Conservation (phyloP, 1,139 yeast genomes). For the Lodderomyces oxycetoniae region DNA sequence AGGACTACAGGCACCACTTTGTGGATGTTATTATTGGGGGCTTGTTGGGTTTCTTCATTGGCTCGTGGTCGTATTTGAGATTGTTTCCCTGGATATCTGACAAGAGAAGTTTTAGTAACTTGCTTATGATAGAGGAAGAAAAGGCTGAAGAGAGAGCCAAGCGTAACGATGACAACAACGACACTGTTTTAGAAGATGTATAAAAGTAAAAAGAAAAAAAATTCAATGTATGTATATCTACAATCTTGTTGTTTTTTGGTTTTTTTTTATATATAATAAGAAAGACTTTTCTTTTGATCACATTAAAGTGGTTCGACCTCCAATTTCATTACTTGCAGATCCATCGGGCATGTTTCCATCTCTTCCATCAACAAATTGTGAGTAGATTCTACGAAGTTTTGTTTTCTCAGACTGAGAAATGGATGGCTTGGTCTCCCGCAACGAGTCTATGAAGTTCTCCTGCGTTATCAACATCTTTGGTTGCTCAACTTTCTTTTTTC, state of each 20-base stretch:
- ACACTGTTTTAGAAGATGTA: constrained; percentile 1
- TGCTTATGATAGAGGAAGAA: constrained; percentile 16
- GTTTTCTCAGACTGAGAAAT: constrained; percentile 68
- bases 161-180: not conserved
- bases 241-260: not conserved
- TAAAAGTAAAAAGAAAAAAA: not conserved
- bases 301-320: constrained; percentile 77
- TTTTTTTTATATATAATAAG: no score
- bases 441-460: constrained; percentile 57
- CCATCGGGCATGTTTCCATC: constrained; percentile 92
- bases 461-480: constrained; percentile 39
- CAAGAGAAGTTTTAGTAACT: constrained; percentile 23
- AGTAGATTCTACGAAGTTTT: constrained; percentile 62
- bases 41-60: constrained; percentile 41
- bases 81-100: constrained; percentile 28
- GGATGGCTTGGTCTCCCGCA: constrained; percentile 79
- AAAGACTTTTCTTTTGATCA: constrained; percentile 19
- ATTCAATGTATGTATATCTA: not conserved
- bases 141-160: constrained; percentile 9
- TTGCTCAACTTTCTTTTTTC: constrained; percentile 13
- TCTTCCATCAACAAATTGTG: constrained; percentile 70
- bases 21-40: constrained; percentile 64
- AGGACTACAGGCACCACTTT: constrained; percentile 78
- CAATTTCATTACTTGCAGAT: constrained; percentile 73
- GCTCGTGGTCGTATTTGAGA: constrained; percentile 36